These are phyloP conservation scores for Knufia fluminis DNA, from an alignment of 2,329 filamentous ascomycete species.

Conservation along the genomic window DNA sequence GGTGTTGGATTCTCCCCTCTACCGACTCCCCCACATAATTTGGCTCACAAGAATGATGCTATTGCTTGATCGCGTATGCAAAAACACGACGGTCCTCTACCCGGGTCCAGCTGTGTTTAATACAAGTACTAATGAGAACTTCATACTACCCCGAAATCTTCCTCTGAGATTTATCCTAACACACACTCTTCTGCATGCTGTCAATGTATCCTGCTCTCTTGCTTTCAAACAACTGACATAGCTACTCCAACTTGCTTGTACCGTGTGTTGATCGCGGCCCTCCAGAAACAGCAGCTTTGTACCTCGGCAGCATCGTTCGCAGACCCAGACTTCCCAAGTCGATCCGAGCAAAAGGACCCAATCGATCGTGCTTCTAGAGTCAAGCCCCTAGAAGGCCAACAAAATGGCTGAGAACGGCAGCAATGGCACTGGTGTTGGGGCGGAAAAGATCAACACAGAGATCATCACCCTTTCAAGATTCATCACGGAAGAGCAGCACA, in stretches of 20 bases:
- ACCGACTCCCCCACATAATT: not conserved
- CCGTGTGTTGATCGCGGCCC: not conserved
- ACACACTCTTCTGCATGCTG: not conserved
- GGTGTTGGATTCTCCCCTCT: not conserved
- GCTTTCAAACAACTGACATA: not conserved
- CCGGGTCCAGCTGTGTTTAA: not conserved
- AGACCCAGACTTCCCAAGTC: too few relatives aligned
- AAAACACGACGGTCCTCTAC: not conserved
- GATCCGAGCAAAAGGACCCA: too few relatives aligned
- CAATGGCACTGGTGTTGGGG: slow-evolving; percentile 44
- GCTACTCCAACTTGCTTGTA: not conserved
- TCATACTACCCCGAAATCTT: not conserved
- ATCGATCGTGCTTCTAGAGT: not conserved
- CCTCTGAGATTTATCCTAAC: not conserved
- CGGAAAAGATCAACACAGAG: slow-evolving; percentile 85
- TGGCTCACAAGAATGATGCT: not conserved
- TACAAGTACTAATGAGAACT: not conserved
- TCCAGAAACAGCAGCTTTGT: not conserved
- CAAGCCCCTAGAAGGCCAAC: not conserved
- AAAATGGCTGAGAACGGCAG: slow-evolving; percentile 26
- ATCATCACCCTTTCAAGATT: slow-evolving; percentile 93
- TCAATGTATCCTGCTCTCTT: not conserved
- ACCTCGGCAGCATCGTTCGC: not conserved
- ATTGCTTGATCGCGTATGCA: not conserved
- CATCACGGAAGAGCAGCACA: slow-evolving; percentile 89